Evolutionary conservation across 2,329 filamentous ascomycete genomes (phyloP).

Genomic region (Colletotrichum theobromicola): DNA sequence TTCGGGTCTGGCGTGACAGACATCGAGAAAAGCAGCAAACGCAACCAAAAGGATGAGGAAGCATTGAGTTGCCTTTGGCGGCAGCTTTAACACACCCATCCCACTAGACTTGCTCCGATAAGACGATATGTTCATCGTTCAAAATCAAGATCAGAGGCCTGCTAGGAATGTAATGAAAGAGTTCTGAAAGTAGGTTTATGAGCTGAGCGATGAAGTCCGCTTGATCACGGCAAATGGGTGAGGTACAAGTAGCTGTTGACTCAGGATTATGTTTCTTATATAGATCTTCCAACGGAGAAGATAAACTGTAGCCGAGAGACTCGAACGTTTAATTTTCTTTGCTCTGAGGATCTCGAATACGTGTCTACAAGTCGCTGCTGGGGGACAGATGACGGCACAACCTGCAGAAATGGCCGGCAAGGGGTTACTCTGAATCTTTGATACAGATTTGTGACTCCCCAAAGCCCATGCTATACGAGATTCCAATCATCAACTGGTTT

Average conservation of each 20-base stretch:
- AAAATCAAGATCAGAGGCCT: rapidly evolving
- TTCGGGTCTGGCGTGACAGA: rapidly evolving
- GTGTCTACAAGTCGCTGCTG: rapidly evolving
- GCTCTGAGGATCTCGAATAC: rapidly evolving
- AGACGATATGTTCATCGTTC: rapidly evolving
- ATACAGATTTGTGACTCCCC: neutral
- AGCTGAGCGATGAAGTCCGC: neutral
- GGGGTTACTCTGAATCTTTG: neutral
- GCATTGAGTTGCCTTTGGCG: neutral
- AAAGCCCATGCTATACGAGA: rapidly evolving
- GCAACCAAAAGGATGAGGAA: neutral
- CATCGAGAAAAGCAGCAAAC: neutral
- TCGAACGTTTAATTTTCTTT: neutral
- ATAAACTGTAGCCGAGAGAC: neutral
- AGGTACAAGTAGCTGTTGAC: rapidly evolving
- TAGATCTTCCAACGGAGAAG: neutral
- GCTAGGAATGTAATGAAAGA: neutral
- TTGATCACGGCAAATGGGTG: rapidly evolving
- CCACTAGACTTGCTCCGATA: rapidly evolving
- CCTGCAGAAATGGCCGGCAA: neutral
- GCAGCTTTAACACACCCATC: rapidly evolving
- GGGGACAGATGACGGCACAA: neutral
- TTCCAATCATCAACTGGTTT: rapidly evolving
- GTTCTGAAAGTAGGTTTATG: rapidly evolving
- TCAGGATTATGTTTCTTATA: neutral